Base-by-base conservation (phyloP, 805 yeast species). In the Hanseniaspora vineae region DNA sequence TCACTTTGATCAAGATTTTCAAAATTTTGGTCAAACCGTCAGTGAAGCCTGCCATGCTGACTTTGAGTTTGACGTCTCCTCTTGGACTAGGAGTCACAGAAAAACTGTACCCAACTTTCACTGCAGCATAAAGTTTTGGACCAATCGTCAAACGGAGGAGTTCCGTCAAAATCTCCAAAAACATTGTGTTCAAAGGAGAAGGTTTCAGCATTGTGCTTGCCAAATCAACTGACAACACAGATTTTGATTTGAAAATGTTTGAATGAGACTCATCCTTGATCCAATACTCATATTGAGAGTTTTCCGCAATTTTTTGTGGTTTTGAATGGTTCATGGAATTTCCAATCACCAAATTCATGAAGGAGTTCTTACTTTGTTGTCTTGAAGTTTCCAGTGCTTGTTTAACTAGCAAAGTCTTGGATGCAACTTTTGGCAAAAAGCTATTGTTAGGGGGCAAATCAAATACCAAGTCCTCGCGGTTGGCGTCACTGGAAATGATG, bases 71-170 rank as follows among this genome's bases (percentile, higher is more conserved):
- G 0, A 72, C 69, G 46, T 72, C 76, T 4, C 84, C 80, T 52
- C 73, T 74, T 13, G 66, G 50, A 3, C 81, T 76, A 0, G 86
- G 75, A 35, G 61, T 65, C 0, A 82, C 51, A 17, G 75, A 78
- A 75, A 82, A 82, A 0, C 73, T 58, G 54, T 71, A 79, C 1
- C 80, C 78, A 10, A 79, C 49, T n/a, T 69, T 57, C 48, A 78
- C 76, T 1, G 79, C 70, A 1, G 75, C 72, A 55, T 81, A 83
- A 1, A 83, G 54, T 5, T 52, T 50, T 4, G 64, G 58, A 20
- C 70, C 60, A 0, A 81, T 54, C 13, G 60, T 57, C 1, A 58
- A 55, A 20, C 71, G 75, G 3, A 79, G 52, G 2, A 78, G 46
- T 44, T 76, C 78, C 10, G 72, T 66, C 2, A 81, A 49, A 5